These are phyloP conservation scores for Kwoniella mangroviensis DNA, from an alignment of 768 basidiomycete species.

Conservation along the genomic window DNA sequence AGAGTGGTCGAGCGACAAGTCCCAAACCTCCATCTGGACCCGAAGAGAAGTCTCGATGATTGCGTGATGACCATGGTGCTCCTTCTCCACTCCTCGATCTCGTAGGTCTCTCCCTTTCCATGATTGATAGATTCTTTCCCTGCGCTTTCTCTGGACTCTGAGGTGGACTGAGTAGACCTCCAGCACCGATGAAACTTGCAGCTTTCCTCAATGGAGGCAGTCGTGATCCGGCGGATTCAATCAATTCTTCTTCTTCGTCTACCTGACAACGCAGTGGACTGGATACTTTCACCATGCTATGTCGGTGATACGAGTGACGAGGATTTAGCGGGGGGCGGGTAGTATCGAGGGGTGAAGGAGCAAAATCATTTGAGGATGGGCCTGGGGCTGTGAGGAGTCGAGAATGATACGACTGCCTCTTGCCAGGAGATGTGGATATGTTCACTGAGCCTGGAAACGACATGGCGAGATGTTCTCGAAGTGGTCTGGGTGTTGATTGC, in stretches of 20 bases:
- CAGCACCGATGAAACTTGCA: slow-evolving; percentile 34
- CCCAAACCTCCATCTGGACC: slow-evolving; percentile 7
- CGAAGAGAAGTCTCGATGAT: slow-evolving; percentile 19
- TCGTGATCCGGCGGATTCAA: not conserved
- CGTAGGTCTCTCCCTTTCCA: slow-evolving; percentile 37
- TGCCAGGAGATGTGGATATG: slow-evolving; percentile 29
- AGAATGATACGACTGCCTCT: slow-evolving; percentile 37
- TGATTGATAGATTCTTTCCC: slow-evolving; percentile 17
- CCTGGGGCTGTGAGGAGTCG: slow-evolving; percentile 26
- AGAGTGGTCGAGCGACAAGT: slow-evolving; percentile 33
- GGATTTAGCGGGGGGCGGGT: slow-evolving; percentile 14
- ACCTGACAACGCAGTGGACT: slow-evolving; percentile 54
- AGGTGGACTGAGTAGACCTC: slow-evolving; percentile 44
- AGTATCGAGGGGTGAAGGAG: slow-evolving; percentile 29
- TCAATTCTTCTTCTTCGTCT: slow-evolving; percentile 39
- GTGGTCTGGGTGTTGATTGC: slow-evolving; percentile 41
- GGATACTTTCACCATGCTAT: slow-evolving; percentile 45
- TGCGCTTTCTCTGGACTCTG: slow-evolving; percentile 26
- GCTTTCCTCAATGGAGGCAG: slow-evolving; percentile 20
- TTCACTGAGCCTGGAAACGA: slow-evolving; percentile 47
- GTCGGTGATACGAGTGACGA: slow-evolving; percentile 28
- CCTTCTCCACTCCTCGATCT: slow-evolving; percentile 11
- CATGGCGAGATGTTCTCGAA: slow-evolving; percentile 53
- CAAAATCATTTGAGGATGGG: slow-evolving; percentile 13
- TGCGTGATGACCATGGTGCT: slow-evolving; percentile 25